Evolutionary conservation across 1,284 basidiomycete genomes (phyloP).

Genomic region (Moesziomyces sp.): DNA sequence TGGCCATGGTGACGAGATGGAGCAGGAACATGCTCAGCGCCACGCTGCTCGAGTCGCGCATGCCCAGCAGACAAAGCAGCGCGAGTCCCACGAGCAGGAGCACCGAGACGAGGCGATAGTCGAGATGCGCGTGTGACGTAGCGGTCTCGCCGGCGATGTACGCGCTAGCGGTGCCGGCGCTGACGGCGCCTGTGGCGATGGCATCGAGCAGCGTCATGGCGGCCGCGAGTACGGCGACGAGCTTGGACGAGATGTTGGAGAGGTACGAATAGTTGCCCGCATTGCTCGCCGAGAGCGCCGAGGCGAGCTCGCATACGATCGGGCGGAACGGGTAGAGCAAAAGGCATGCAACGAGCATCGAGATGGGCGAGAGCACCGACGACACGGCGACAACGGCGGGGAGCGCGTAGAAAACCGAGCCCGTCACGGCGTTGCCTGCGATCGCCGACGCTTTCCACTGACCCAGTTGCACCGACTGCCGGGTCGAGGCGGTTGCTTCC

Average conservation of each 20-base stretch:
- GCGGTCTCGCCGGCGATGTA: constrained; percentile 46
- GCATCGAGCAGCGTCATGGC: constrained; percentile 55
- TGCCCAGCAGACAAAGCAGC: constrained; percentile 32
- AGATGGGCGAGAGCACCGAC: constrained; percentile 51
- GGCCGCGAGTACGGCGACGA: constrained; percentile 47
- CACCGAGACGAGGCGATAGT: constrained; percentile 35
- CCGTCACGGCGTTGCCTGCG: constrained; percentile 57
- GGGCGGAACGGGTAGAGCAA: constrained; percentile 54
- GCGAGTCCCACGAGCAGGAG: constrained; percentile 45
- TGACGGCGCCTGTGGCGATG: constrained; percentile 52
- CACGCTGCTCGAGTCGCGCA: constrained; percentile 48
- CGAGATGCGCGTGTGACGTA: constrained; percentile 7
- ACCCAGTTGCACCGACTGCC: constrained; percentile 17
- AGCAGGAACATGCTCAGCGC: constrained; percentile 52
- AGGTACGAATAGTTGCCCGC: constrained; percentile 54
- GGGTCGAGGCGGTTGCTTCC: too few species aligned
- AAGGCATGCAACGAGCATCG: constrained; percentile 50
- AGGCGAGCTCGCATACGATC: constrained; percentile 53
- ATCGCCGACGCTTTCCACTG: constrained; percentile 53
- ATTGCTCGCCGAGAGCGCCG: constrained; percentile 42
- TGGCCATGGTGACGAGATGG: constrained; percentile 49
- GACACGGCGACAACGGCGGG: constrained; percentile 53
- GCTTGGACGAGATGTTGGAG: constrained; percentile 43
- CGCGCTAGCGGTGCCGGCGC: constrained; percentile 47
- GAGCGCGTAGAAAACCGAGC: constrained; percentile 56